Evolutionary conservation across 257 asterid genomes (phyloP).

Genomic region (Hygrophila difformis): DNA sequence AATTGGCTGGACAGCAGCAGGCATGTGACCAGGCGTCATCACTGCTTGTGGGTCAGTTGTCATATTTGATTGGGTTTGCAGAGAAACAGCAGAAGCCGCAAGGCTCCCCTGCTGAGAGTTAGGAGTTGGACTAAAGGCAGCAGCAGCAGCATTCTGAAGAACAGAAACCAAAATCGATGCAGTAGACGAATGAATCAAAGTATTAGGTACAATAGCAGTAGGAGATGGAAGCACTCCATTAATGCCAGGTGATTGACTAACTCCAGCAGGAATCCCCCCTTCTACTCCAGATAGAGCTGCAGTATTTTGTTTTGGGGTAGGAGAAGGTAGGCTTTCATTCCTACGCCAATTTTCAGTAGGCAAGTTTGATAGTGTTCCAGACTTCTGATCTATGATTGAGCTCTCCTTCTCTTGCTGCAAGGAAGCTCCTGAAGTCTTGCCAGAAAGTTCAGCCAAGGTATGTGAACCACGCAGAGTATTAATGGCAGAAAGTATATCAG

Average conservation of each 20-base stretch:
- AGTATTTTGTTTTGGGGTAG: slow-evolving; percentile 56
- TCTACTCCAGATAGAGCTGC: slow-evolving; percentile 30
- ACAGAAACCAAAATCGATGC: slow-evolving; percentile 37
- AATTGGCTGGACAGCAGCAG: slow-evolving; percentile 24
- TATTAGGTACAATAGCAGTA: slow-evolving; percentile 33
- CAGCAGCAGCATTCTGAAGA: slow-evolving; percentile 28
- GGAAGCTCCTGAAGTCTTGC: slow-evolving; percentile 23
- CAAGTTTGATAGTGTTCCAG: slow-evolving; percentile 24
- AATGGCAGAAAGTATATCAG: slow-evolving; percentile 19
- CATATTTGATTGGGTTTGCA: slow-evolving; percentile 22
- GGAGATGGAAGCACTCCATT: slow-evolving; percentile 36
- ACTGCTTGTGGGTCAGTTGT: slow-evolving; percentile 30
- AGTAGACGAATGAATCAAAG: slow-evolving; percentile 27
- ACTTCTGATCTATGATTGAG: slow-evolving; percentile 25
- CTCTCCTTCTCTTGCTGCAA: slow-evolving; percentile 35
- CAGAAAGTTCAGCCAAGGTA: slow-evolving; percentile 26
- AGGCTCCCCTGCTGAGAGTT: slow-evolving; percentile 34
- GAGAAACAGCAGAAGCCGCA: slow-evolving; percentile 24
- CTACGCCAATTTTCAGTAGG: slow-evolving; percentile 39
- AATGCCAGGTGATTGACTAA: slow-evolving; percentile 26
- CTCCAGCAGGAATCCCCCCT: slow-evolving; percentile 24
- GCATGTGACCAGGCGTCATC: slow-evolving; percentile 33
- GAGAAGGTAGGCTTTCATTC: slow-evolving; percentile 65
- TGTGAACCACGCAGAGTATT: slow-evolving; percentile 19
- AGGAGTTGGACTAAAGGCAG: slow-evolving; percentile 38